Base-by-base conservation (phyloP, 495 filamentous ascomycete species). In the Rostrohypoxylon terebratum region DNA sequence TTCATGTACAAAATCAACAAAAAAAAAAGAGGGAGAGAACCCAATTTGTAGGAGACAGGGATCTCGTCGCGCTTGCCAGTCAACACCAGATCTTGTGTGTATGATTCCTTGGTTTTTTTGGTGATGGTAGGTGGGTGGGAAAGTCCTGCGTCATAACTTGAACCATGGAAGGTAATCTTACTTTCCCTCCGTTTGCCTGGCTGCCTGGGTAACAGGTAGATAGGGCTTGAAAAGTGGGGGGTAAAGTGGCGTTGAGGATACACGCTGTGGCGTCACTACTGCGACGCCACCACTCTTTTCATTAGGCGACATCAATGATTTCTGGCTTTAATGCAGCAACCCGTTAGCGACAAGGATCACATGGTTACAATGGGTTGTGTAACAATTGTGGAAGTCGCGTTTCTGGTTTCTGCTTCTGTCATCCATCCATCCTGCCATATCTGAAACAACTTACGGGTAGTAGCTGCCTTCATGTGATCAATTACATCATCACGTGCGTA, bases 111-210 rank as follows among this genome's bases (percentile, higher is more conserved):
- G 13, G 31, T 14, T 21, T 14, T 47, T 33, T 48, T 21, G 61
- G 38, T 47, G 68, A 51, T 61, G 40, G 58, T 42, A 33, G 61
- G 48, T 62, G 14, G 42, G 21, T 23, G 6, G 8, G 40, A 31
- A 64, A 68, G 61, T 16, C 28, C 59, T 74, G 71, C 71, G 71
- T 74, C 71, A 74, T 74, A 74, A 74, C 65, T n/a, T n/a, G 28
- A 28, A 28, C 28, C 28, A 4, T 28, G 28, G 28, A 74, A 69
- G 66, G 55, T 53, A 66, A 61, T 51, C 42, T 55, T 59, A 53
- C 21, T 34, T 40, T 13, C 48, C 48, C 28, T 28, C 28, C 28
- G 28, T 73, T 73, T 69, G 71, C 16, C 71, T 40, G 57, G 70
- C 68, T 69, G 71, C 16, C 71, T 40, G 57, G 70, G 70, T 54